Percentiles rank a stretch among this genome's conserved stretches.
Evolutionary conservation across 2,329 filamentous ascomycete genomes (phyloP).

Genomic region (Achaetomium macrosporum): DNA sequence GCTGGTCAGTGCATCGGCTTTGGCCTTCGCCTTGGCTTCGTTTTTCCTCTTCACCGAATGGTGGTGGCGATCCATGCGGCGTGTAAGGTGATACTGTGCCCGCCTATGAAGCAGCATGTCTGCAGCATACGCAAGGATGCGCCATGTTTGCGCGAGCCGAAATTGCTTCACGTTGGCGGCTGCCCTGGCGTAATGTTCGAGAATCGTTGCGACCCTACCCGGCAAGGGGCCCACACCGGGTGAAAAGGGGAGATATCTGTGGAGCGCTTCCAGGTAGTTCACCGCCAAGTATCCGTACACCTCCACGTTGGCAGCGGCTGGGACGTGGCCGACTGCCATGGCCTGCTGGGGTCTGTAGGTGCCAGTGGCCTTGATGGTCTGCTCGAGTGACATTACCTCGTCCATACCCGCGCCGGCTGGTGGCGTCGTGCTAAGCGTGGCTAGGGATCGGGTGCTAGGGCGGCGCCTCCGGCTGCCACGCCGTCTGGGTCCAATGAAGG

Average conservation of each 20-base stretch:
- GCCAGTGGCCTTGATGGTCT: constrained; percentile 52
- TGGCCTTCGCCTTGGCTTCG: constrained; percentile 28
- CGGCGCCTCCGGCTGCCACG: constrained; percentile 37
- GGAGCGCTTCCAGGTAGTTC: constrained; percentile 51
- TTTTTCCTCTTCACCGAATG: constrained; percentile 25
- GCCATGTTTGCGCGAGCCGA: constrained; percentile 59
- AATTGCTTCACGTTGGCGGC: constrained; percentile 53
- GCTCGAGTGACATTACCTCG: constrained; percentile 48
- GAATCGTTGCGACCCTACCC: constrained; percentile 43
- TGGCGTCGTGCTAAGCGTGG: constrained; percentile 49
- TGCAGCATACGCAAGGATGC: constrained; percentile 52
- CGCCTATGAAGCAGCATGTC: constrained; percentile 48
- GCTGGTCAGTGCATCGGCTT: constrained; percentile 24
- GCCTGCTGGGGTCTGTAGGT: constrained; percentile 54
- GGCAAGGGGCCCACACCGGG: constrained; percentile 36
- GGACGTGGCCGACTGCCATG: constrained; percentile 56
- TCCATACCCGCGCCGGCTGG: constrained; percentile 37
- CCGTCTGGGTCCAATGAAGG: constrained; percentile 47
- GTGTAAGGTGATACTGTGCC: constrained; percentile 52
- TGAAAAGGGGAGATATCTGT: constrained; percentile 41
- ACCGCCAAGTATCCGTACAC: constrained; percentile 52
- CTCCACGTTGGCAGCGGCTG: constrained; percentile 44
- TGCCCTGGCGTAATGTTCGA: constrained; percentile 53
- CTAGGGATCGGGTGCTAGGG: constrained; percentile 38
- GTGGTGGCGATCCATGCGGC: constrained; percentile 37